Evolutionary conservation across 2,329 filamentous ascomycete species (phyloP), one percentile per base, ranked within the genome.

Genomic region (Knufia petricola): DNA sequence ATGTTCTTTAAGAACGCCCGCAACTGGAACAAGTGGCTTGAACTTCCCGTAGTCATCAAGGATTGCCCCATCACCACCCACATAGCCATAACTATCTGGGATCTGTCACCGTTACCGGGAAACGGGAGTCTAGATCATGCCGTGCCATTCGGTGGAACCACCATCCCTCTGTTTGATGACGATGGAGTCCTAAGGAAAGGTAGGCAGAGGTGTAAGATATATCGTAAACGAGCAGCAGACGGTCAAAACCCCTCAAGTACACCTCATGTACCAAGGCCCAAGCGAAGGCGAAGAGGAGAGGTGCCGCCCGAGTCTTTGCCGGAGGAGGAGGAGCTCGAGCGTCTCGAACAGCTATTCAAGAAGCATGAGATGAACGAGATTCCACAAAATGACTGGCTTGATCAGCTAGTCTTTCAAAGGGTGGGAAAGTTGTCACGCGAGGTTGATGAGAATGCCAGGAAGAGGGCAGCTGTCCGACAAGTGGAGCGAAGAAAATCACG

Each of bases 331-430:
- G 92, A 98, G 66, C 76, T 95, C 53, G 88, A 95, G 59, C 77
- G 92, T 15, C 77, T 98, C 57, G 89, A 96, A 61, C 83, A 81
- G 47, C 67, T 96, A 19, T 85, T 98, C 63, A 98, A 98, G 68
- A 94, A 95, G 67, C 92, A 96, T 62, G 94, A 98, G 63, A 94
- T 95, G 84, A 89, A 88, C 15, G 92, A 98, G 63, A 90, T 98
- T 21, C 82, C 87, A 0, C 80, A 88, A 13, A 85, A 95, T 41
- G 87, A 94, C 59, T 98, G 92, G 94, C 77, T 98, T 37, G 92
- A 98, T 64, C 86, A 92, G 60, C 76, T 96, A 58, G 89, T 95
- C 2, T 98, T 94, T 63, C 82, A 90, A 34, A 84, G 84, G 45
- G 82, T 94, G 51, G 90, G 95, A 68, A 92, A 85, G 67, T 75